Percentiles rank a stretch among this genome's conserved stretches.
These are phyloP conservation scores for Myxozyma melibiosi DNA, from an alignment of 805 yeast genomes.

Conservation along the genomic window DNA sequence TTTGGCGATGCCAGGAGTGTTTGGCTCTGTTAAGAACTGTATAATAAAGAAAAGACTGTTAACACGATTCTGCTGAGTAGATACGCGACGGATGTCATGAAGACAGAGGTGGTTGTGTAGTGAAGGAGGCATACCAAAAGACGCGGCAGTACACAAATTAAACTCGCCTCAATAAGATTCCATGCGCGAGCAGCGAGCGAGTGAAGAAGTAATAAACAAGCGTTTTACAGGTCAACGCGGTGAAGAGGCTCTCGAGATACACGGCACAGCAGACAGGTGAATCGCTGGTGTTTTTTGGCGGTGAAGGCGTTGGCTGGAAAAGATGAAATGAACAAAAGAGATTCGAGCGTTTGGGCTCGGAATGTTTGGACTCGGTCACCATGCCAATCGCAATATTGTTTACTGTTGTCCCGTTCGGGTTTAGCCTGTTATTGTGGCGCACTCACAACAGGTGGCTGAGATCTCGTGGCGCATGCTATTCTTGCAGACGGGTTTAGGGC, in stretches of 20 bases:
- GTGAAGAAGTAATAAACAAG: no score
- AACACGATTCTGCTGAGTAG: no score
- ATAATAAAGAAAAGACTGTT: no score
- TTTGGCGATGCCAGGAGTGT: no score
- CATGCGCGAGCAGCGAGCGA: neutral
- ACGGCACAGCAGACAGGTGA: neutral
- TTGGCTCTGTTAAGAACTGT: no score
- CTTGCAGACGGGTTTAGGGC: no score
- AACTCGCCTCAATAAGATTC: neutral
- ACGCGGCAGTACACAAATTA: neutral
- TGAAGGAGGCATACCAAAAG: neutral
- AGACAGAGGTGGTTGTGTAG: no score
- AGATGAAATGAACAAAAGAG: slow-evolving; percentile 3
- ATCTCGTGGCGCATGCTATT: no score
- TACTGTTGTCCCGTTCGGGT: neutral
- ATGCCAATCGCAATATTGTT: slow-evolving; percentile 18
- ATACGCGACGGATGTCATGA: no score
- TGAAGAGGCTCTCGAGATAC: no score
- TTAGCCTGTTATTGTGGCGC: neutral
- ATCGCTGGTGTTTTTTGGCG: neutral
- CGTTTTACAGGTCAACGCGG: no score
- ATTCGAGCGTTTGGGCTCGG: neutral
- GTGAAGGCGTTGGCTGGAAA: neutral
- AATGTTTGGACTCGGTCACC: slow-evolving; percentile 23
- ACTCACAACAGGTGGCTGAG: neutral